phyloP scores from a whole-genome alignment of 1,284 basidiomycete genomes.

The Kalmanozyma brasiliensis region DNA sequence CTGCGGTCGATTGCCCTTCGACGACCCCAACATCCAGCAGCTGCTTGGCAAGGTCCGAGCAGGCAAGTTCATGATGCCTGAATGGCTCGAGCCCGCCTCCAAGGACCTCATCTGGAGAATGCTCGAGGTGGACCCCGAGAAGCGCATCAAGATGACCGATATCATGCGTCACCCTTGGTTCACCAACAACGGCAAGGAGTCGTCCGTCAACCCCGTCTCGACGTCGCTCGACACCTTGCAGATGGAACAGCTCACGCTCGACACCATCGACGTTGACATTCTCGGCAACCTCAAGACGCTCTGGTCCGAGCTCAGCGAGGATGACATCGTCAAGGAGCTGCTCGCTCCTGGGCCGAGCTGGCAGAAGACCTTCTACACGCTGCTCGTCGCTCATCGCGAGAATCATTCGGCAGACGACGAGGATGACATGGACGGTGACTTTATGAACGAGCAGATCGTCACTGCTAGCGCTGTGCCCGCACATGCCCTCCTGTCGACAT shows the following conservation, averaged over 20 bases:
- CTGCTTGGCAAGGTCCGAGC: constrained; percentile 85
- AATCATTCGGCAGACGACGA: constrained; percentile 65
- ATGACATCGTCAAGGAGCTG: constrained; percentile 55
- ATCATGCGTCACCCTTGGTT: constrained; percentile 92
- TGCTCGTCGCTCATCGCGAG: constrained; percentile 64
- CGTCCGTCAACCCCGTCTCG: constrained; percentile 60
- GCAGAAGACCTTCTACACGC: constrained; percentile 67
- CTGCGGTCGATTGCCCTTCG: constrained; percentile 91
- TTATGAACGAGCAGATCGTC: constrained; percentile 39
- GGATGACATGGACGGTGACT: constrained; percentile 55
- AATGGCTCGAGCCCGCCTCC: constrained; percentile 77
- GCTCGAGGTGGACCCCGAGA: constrained; percentile 84
- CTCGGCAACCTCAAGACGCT: constrained; percentile 89
- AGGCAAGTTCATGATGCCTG: constrained; percentile 86
- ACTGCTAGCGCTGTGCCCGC: constrained; percentile 32
- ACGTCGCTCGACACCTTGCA: constrained; percentile 51
- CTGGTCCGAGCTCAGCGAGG: constrained; percentile 73
- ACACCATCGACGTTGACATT: constrained; percentile 83
- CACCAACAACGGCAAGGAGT: constrained; percentile 72
- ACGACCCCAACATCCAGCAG: constrained; percentile 82
- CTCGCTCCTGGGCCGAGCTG: constrained; percentile 57
- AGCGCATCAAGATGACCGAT: constrained; percentile 86
- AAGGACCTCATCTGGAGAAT: constrained; percentile 85
- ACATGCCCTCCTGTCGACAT: constrained; percentile 26
- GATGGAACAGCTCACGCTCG: constrained; percentile 68